phyloP scores from a whole-genome alignment of 345 rosid genomes.

The Cardamine occulta region DNA sequence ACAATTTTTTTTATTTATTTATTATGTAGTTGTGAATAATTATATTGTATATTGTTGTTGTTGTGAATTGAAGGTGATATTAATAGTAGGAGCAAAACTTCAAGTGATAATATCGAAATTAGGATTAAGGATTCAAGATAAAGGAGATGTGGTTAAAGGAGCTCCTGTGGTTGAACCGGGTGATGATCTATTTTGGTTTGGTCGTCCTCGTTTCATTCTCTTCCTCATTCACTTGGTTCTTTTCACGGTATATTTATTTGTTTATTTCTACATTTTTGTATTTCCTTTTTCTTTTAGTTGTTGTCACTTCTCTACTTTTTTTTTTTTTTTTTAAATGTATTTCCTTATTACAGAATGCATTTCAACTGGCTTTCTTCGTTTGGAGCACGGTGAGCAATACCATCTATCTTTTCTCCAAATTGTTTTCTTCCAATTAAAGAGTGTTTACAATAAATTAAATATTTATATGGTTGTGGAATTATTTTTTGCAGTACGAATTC shows the following conservation, averaged over 20 bases:
- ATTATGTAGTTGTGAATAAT: not conserved
- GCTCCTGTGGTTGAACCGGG: conserved; percentile 90
- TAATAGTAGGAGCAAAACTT: conserved; percentile 78
- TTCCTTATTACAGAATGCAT: conserved; percentile 65
- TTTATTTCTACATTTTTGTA: not conserved
- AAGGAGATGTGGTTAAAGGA: conserved; percentile 90
- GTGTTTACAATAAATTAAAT: not conserved
- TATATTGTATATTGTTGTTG: not conserved
- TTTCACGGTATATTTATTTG: conserved; percentile 63
- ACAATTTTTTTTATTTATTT: not conserved
- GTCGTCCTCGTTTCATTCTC: conserved; percentile 81
- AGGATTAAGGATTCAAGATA: conserved; percentile 78
- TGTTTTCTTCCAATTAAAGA: not conserved
- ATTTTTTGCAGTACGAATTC: conserved; percentile 63
- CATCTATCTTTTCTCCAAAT: not conserved
- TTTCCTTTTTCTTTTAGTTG: not conserved
- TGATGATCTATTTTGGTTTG: conserved; percentile 96
- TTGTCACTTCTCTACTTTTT: not conserved
- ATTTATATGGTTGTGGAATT: conserved; percentile 1
- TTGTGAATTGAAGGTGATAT: conserved; percentile 43
- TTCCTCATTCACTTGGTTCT: conserved; percentile 86
- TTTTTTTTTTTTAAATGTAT: not conserved
- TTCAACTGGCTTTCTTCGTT: conserved; percentile 81
- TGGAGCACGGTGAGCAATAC: conserved; percentile 70
- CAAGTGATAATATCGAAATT: conserved; percentile 83